Base-by-base conservation (phyloP, 163 green algal genomes). In the Trebouxiophyceae sp. region DNA sequence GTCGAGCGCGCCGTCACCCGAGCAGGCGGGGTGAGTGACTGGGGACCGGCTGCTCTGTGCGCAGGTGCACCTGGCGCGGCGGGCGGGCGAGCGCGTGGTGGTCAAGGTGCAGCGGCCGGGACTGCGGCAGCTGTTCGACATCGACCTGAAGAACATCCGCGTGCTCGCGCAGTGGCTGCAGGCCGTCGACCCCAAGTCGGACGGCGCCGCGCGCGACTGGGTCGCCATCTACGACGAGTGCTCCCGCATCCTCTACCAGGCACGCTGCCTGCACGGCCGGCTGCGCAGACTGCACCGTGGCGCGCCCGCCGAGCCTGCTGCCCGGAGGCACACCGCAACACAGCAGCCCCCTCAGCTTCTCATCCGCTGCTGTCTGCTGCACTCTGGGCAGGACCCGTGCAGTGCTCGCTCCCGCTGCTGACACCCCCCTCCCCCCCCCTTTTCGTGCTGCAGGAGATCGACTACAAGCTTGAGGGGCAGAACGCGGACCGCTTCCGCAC, bases 211-310 rank as follows among this genome's bases (percentile, higher is more conserved):
- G 12, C 82, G 94, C 56, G 94, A 99, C 78, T 99, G 94, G 94
- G 94, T 99, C 30, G 93, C 94, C 62, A 98, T 99, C 69, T 99
- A 98, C 72, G 94, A 99, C 74, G 94, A 99, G 81, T 98, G 93
- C 84, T 87, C 81, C 26, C 80, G 87, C 71, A 95, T 98, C 69
- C 77, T 99, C 44, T 99, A 99, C 78, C 79, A 98, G 72, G 75
- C 65, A 26, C 46, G 74, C n/a, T n/a, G n/a, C n/a, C n/a, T n/a
- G n/a, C n/a, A n/a, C n/a, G n/a, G n/a, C n/a, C n/a, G n/a, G n/a
- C n/a, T n/a, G n/a, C n/a, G n/a, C n/a, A n/a, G n/a, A n/a, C n/a
- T n/a, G n/a, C n/a, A n/a, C n/a, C n/a, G n/a, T n/a, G n/a, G n/a
- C n/a, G n/a, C n/a, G n/a, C n/a, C n/a, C n/a, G n/a, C n/a, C n/a